These are phyloP conservation scores for Scenedesmus sp. DNA, from an alignment of 163 green algal genomes.

Conservation along the genomic window DNA sequence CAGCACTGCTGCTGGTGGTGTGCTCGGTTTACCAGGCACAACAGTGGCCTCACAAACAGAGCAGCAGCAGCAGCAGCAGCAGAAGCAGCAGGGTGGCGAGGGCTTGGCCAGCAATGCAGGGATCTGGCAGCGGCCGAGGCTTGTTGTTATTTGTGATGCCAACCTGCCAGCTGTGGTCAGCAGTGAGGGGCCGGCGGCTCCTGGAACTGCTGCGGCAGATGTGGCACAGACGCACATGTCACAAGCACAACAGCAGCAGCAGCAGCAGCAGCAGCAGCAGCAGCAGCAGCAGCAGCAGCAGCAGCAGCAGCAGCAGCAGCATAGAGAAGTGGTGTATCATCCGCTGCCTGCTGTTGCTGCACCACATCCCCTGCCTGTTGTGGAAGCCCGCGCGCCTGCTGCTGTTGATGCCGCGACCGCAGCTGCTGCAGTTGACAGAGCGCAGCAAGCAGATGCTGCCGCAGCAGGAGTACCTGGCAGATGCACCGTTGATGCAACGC, in stretches of 20 bases:
- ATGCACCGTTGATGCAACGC: not conserved
- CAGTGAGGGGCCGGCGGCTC: not conserved
- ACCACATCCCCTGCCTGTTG: not conserved
- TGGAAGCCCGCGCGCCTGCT: too few relatives aligned
- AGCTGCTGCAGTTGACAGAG: not conserved
- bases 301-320: too few relatives aligned
- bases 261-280: constrained; percentile 8
- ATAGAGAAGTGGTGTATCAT: not conserved
- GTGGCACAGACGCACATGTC: not conserved
- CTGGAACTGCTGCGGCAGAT: not conserved
- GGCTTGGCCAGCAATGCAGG: not conserved
- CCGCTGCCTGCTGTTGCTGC: not conserved
- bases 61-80: not conserved
- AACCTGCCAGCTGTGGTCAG: not conserved
- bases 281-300: constrained; percentile 10
- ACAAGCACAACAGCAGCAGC: not conserved
- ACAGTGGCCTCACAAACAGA: not conserved
- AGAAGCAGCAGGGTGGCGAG: not conserved
- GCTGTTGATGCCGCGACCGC: not conserved
- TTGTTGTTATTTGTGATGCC: not conserved
- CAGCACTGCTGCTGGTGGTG: not conserved
- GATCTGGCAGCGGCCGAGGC: not conserved
- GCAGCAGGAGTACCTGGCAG: not conserved
- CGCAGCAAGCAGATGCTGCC: not conserved
- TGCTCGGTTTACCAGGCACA: not conserved